Percentiles rank a stretch among this genome's conserved stretches.
These are phyloP conservation scores for Aspergillus udagawae DNA, from an alignment of 2,329 filamentous ascomycete genomes.

Conservation along the genomic window DNA sequence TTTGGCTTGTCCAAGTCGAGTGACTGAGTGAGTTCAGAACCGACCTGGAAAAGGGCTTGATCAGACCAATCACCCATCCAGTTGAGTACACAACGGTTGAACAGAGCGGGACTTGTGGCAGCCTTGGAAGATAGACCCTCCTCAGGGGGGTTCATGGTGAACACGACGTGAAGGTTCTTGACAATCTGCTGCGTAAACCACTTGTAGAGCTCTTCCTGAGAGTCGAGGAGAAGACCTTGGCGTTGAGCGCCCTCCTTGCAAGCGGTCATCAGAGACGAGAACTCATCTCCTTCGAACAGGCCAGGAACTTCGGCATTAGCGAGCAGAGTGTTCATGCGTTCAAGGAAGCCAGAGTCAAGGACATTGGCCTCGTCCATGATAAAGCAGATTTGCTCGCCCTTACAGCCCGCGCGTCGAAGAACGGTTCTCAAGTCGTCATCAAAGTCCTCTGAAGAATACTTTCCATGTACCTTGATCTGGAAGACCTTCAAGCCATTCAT, in stretches of 20 bases:
- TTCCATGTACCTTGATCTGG: slow-evolving; percentile 99
- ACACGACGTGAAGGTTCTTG: slow-evolving; percentile 97
- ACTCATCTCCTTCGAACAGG: slow-evolving; percentile 98
- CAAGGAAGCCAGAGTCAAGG: slow-evolving; percentile 94
- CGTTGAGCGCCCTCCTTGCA: slow-evolving; percentile 98
- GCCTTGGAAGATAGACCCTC: slow-evolving; percentile 93
- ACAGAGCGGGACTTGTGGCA: slow-evolving; percentile 92
- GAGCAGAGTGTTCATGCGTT: slow-evolving; percentile 97
- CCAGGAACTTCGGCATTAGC: slow-evolving; percentile 99
- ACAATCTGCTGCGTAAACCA: slow-evolving; percentile 99
- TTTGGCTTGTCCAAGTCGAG: slow-evolving; percentile 87
- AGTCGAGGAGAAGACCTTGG: slow-evolving; percentile 91
- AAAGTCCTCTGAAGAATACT: slow-evolving; percentile 97
- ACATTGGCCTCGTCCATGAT: slow-evolving; percentile 99
- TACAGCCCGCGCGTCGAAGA: slow-evolving; percentile 87
- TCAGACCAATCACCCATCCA: slow-evolving; percentile 99
- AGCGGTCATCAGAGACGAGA: slow-evolving; percentile 96
- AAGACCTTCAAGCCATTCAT: slow-evolving; percentile 99
- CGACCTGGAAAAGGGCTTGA: slow-evolving; percentile 96
- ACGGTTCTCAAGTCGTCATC: slow-evolving; percentile 96
- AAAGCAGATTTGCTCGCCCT: slow-evolving; percentile 99
- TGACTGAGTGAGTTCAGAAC: slow-evolving; percentile 90
- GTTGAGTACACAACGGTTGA: slow-evolving; percentile 99
- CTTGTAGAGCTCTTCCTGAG: slow-evolving; percentile 98
- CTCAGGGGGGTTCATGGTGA: slow-evolving; percentile 99